Evolutionary conservation across 73 alveolate species (phyloP).

Genomic region (Tetrahymena thermophila): DNA sequence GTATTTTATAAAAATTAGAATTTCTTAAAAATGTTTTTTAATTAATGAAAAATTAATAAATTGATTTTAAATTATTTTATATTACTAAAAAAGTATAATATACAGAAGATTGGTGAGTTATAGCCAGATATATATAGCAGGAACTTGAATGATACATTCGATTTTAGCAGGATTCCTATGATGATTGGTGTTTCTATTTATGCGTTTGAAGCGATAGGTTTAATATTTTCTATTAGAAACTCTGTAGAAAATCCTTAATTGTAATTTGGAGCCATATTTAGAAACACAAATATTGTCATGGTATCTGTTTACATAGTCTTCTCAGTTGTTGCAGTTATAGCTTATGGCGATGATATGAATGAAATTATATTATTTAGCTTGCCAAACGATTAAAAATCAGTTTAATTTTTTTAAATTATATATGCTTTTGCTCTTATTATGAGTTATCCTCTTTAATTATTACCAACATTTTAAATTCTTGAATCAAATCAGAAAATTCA

Average conservation of each 20-base stretch:
- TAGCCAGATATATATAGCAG: neutral
- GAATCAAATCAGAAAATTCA: slow-evolving; percentile 3
- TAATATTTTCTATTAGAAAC: slow-evolving; percentile 2
- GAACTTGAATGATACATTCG: neutral
- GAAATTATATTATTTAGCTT: slow-evolving; percentile 25
- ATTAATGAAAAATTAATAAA: too few species aligned
- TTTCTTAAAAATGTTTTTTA: too few species aligned
- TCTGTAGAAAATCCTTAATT: slow-evolving; percentile 7
- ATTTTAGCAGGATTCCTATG: slow-evolving; percentile 6
- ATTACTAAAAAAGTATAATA: neutral
- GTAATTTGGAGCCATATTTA: slow-evolving; percentile 8
- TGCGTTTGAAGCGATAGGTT: slow-evolving; percentile 40
- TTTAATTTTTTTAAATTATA: slow-evolving; percentile 1
- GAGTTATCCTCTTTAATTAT: slow-evolving; percentile 21
- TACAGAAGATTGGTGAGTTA: neutral
- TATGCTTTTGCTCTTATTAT: slow-evolving; percentile 36
- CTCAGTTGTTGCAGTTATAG: slow-evolving; percentile 13
- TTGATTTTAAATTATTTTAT: too few species aligned
- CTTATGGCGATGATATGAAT: slow-evolving; percentile 11
- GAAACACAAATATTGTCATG: slow-evolving; percentile 6
- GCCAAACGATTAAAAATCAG: neutral
- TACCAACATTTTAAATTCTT: slow-evolving; percentile 20
- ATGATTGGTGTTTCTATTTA: slow-evolving; percentile 35
- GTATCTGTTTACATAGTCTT: slow-evolving; percentile 6
- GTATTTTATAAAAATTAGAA: too few species aligned